phyloP scores from a whole-genome alignment of 345 rosid genomes.

The Gossypium arboreum region DNA sequence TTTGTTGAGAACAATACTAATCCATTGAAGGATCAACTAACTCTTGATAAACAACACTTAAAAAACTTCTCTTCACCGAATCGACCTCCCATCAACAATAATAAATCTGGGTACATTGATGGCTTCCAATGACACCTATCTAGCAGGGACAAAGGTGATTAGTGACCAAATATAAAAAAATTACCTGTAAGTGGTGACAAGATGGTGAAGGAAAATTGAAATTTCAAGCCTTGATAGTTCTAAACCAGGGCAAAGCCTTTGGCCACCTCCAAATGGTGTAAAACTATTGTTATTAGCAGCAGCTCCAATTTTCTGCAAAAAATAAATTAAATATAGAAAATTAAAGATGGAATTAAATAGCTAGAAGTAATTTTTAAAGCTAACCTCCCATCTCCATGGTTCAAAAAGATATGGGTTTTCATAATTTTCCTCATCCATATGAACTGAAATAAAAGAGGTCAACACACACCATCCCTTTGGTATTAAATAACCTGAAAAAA shows the following conservation, averaged over 20 bases:
- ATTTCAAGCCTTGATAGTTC: slow-evolving; percentile 89
- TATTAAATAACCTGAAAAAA: slow-evolving; percentile 63
- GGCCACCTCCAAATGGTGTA: slow-evolving; percentile 98
- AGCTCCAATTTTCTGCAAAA: slow-evolving; percentile 55
- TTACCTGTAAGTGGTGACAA: slow-evolving; percentile 73
- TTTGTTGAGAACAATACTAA: too few relatives aligned
- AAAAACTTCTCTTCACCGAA: too few relatives aligned
- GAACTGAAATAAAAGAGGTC: slow-evolving; percentile 82
- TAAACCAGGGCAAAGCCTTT: slow-evolving; percentile 89
- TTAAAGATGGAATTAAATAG: too few relatives aligned
- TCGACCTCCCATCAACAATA: too few relatives aligned
- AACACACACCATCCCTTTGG: slow-evolving; percentile 94
- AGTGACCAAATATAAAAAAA: background rate
- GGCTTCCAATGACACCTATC: too few relatives aligned
- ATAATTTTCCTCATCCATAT: slow-evolving; percentile 80
- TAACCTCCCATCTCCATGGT: slow-evolving; percentile 99
- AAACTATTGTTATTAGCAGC: slow-evolving; percentile 53
- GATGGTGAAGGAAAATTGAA: slow-evolving; percentile 85
- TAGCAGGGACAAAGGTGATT: too few relatives aligned
- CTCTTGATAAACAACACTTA: too few relatives aligned
- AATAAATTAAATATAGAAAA: background rate
- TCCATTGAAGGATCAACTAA: too few relatives aligned
- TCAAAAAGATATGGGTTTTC: slow-evolving; percentile 70
- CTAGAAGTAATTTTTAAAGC: background rate
- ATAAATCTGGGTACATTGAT: too few relatives aligned